Evolutionary conservation across 257 asterid species (phyloP).

Genomic region (Solanum paucissectum): DNA sequence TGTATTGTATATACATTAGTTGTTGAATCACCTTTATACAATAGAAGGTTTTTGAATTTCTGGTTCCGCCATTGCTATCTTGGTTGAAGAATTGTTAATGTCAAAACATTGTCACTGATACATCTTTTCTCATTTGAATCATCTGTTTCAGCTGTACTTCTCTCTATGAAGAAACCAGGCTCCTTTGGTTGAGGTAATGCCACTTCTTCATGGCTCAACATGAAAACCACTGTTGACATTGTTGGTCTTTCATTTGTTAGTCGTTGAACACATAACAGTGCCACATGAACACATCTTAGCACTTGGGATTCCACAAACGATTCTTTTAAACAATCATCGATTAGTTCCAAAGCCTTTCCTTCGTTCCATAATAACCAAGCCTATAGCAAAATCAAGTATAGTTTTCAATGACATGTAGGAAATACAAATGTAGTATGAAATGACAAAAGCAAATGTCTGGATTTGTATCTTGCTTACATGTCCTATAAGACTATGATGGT

Average conservation of each 20-base stretch:
- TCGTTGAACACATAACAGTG: slow-evolving; percentile 28
- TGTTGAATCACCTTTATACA: background rate
- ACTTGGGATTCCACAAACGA: slow-evolving; percentile 17
- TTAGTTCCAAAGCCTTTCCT: slow-evolving; percentile 10
- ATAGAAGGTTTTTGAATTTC: background rate
- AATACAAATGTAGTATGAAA: background rate
- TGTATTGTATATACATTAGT: background rate
- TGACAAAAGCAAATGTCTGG: background rate
- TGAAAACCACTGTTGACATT: slow-evolving; percentile 24
- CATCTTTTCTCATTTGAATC: background rate
- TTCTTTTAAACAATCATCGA: slow-evolving; percentile 18
- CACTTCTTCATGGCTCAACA: slow-evolving; percentile 26
- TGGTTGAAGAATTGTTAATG: slow-evolving; percentile 15
- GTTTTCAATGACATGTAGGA: background rate
- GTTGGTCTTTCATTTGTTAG: slow-evolving; percentile 19
- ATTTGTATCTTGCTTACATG: slow-evolving; percentile 15
- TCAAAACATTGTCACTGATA: background rate
- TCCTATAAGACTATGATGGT: slow-evolving; percentile 23
- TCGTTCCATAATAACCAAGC: slow-evolving; percentile 32
- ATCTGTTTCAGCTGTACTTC: background rate
- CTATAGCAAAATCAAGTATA: slow-evolving; percentile 6
- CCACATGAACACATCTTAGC: slow-evolving; percentile 33
- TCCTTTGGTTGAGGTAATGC: slow-evolving; percentile 25
- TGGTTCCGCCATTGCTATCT: background rate
- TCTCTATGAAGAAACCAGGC: slow-evolving; percentile 29